A percentile compares a stretch with the other conserved stretches of the same genome.
phyloP scores from a whole-genome alignment of 2,329 filamentous ascomycete species.

The Fusarium albosuccineum region DNA sequence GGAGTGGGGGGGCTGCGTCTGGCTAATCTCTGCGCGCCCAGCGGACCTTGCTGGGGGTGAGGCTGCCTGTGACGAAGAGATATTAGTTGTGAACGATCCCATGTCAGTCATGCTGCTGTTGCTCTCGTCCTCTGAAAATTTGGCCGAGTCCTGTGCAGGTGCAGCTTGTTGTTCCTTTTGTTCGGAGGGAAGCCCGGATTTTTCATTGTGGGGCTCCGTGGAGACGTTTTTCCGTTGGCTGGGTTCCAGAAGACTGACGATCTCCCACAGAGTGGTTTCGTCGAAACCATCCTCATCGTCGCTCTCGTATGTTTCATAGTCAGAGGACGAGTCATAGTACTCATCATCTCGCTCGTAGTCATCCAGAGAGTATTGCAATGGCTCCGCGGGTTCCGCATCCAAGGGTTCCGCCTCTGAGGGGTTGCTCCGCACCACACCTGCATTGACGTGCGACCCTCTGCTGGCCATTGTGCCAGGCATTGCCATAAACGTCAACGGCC shows the following conservation, averaged over 20 bases:
- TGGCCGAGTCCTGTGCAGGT: neutral
- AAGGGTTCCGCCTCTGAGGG: no score
- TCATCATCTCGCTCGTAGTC: conserved; percentile 68
- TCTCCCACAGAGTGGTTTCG: conserved; percentile 73
- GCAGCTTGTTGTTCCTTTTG: conserved; percentile 17
- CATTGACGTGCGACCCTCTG: conserved; percentile 14
- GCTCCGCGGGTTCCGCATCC: conserved; percentile 53
- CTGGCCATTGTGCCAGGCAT: conserved; percentile 66
- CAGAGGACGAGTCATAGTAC: conserved; percentile 45
- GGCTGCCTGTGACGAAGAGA: conserved; percentile 31
- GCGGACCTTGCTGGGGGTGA: conserved; percentile 1
- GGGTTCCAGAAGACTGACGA: conserved; percentile 69
- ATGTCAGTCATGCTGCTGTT: conserved; percentile 12
- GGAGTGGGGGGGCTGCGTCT: conserved; percentile 39
- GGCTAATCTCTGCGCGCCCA: conserved; percentile 1
- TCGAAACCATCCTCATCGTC: conserved; percentile 68
- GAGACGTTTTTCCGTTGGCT: conserved; percentile 61
- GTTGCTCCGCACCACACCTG: conserved; percentile 20
- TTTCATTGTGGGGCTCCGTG: conserved; percentile 33
- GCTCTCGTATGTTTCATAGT: conserved; percentile 43
- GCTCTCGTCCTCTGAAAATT: neutral
- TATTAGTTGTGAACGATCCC: conserved; percentile 27
- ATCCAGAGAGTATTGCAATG: conserved; percentile 62
- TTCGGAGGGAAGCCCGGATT: conserved; percentile 37
- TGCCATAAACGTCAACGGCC: conserved; percentile 56